Conservation (phyloP, 164 flowering plant genomes). For the Sedum album region DNA sequence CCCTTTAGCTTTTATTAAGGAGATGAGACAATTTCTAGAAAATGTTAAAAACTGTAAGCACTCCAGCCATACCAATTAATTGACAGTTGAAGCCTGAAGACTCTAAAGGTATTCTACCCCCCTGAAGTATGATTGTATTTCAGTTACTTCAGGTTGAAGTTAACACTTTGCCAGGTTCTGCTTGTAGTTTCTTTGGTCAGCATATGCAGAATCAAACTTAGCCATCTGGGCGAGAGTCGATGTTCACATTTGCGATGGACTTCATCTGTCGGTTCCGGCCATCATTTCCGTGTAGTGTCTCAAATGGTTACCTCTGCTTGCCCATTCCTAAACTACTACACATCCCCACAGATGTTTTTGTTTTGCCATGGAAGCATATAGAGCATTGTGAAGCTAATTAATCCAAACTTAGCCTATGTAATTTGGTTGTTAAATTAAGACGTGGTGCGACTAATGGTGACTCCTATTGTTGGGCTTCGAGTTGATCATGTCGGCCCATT, state of each 20-base stretch:
- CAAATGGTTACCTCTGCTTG: too few species aligned
- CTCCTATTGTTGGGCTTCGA: not conserved
- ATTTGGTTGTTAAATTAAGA: too few species aligned
- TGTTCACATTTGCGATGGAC: not conserved
- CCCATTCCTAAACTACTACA: too few species aligned
- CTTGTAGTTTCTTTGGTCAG: not conserved
- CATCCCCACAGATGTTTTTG: too few species aligned
- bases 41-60: not conserved
- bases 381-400: too few species aligned
- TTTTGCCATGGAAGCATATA: too few species aligned
- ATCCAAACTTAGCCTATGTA: too few species aligned
- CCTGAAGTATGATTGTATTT: not conserved
- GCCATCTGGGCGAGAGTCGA: not conserved
- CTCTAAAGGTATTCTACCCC: not conserved
- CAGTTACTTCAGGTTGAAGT: not conserved
- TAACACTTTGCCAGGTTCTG: not conserved
- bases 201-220: not conserved
- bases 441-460: too few species aligned
- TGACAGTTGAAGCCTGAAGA: not conserved
- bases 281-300: too few species aligned
- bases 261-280: too few species aligned
- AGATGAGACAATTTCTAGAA: constrained; percentile 43
- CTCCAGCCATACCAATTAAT: not conserved
- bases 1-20: constrained; percentile 49
- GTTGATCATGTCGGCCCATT: not conserved